A percentile compares a stretch with the other conserved stretches of the same genome.
Conservation (phyloP, 2,329 filamentous ascomycete genomes). For the Venturia carpophila region DNA sequence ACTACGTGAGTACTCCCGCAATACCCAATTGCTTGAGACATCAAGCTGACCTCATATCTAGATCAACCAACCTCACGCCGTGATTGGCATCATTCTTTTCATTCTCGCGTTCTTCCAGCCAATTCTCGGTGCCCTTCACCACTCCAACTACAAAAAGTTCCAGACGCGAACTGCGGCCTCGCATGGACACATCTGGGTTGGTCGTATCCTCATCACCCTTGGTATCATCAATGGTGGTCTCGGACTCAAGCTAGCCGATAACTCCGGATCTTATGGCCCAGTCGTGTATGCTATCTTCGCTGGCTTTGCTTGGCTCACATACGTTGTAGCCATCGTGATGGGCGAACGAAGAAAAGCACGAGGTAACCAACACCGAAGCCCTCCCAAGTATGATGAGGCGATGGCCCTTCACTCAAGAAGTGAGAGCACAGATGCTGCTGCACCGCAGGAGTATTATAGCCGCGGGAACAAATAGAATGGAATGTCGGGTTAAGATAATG, state of each 20-base stretch:
- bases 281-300: constrained; percentile 46
- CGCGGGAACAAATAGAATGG: not conserved
- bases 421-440: not conserved
- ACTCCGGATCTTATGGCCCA: constrained; percentile 30
- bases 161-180: constrained; percentile 40
- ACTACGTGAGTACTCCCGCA: constrained; percentile 18
- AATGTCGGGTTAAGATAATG: not conserved
- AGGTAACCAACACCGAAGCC: not conserved
- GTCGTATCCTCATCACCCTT: constrained; percentile 42
- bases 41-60: constrained; percentile 19
- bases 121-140: constrained; percentile 44
- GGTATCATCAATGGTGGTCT: constrained; percentile 52
- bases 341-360: constrained; percentile 18
- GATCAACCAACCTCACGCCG: constrained; percentile 39
- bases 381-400: constrained; percentile 19
- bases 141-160: constrained; percentile 42
- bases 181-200: constrained; percentile 48
- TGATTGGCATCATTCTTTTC: constrained; percentile 49
- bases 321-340: constrained; percentile 18
- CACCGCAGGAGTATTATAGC: constrained; percentile 16
- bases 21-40: not conserved
- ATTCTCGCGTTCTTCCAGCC: constrained; percentile 48
- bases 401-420: not conserved
- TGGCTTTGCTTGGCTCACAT: constrained; percentile 37
- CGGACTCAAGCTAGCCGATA: constrained; percentile 42